Evolutionary conservation across 2,329 filamentous ascomycete species (phyloP), one percentile per base, ranked within the genome.

Genomic region (Penicillium sp.): DNA sequence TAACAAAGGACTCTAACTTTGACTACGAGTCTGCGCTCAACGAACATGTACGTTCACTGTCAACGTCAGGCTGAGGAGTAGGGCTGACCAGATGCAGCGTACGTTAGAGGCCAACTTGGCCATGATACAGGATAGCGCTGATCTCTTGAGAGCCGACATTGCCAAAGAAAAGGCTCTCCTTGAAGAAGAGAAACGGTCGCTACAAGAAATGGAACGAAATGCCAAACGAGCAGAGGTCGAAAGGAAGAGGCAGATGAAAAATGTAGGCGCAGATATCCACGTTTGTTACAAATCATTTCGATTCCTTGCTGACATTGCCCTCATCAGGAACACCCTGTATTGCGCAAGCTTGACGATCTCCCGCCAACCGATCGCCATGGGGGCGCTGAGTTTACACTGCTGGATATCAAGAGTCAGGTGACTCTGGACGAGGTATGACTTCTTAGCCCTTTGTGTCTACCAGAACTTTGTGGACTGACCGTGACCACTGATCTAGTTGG

Each of bases 191-290:
- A 76, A 65, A 33, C 75, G 71, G 52, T 71, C 78, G 37, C 66
- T 81, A 13, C 74, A 78, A 38, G 74, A 77, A 48, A 73, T 81
- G 68, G 75, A 80, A 55, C 78, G 72, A 55, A 80, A 80, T 56
- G 75, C 78, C 22, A 80, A 77, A 61, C 69, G 73, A 40, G 76
- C 73, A 4, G 74, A 77, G 60, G 59, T 68, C 19, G 74, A 80
- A 58, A 73, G 75, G 40, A 77, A 77, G 65, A 71, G 75, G 58
- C 76, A 79, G 56, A 71, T 70, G 63, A 79, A 78, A 55, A 79
- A 79, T 65, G 78, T 79, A 70, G 54, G 69, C 19, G 49, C n/a
- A 25, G 26, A 4, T 25, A 7, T 42, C 8, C 6, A 26, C 26
- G 19, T 11, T 26, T 25, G 8, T 30, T 4, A 26, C 28, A 8